Conservation (phyloP, 73 alveolate genomes). For the Uronychia setigera region DNA sequence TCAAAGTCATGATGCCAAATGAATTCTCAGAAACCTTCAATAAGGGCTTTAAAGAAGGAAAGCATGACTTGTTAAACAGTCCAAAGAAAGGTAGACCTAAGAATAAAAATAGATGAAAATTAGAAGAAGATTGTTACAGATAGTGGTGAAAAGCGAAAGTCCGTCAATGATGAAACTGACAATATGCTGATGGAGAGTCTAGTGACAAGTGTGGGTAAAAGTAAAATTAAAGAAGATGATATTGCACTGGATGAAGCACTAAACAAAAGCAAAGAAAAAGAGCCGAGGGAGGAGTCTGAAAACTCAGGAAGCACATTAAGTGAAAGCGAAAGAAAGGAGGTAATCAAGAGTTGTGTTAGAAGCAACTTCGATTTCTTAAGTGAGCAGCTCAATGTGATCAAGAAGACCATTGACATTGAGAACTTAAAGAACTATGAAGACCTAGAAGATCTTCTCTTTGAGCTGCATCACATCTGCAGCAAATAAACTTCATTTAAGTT, state of each 20-base stretch:
- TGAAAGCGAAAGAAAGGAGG: not conserved
- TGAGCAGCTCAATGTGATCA: slow-evolving; percentile 1
- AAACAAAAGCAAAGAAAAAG: not conserved
- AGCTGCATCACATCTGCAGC: not conserved
- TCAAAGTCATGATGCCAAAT: slow-evolving; percentile 35
- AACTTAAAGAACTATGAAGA: not conserved
- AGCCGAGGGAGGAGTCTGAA: not conserved
- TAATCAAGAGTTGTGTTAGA: not conserved
- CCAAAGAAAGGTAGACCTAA: too few species aligned
- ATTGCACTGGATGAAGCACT: too few species aligned
- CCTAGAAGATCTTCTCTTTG: not conserved
- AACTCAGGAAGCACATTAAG: not conserved
- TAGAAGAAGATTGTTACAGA: not conserved
- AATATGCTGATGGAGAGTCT: not conserved
- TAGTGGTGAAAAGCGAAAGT: not conserved
- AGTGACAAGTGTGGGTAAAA: not conserved
- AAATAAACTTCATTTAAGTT: not conserved
- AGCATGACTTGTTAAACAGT: too few species aligned
- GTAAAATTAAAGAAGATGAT: not conserved
- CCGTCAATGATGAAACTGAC: not conserved
- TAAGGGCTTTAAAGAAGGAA: not conserved
- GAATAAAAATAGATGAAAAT: too few species aligned
- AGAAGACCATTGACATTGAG: not conserved
- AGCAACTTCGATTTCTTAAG: not conserved
- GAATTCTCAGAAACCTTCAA: not conserved